Conservation (phyloP, 495 filamentous ascomycete species). For the Massariosphaeria phaeospora region DNA sequence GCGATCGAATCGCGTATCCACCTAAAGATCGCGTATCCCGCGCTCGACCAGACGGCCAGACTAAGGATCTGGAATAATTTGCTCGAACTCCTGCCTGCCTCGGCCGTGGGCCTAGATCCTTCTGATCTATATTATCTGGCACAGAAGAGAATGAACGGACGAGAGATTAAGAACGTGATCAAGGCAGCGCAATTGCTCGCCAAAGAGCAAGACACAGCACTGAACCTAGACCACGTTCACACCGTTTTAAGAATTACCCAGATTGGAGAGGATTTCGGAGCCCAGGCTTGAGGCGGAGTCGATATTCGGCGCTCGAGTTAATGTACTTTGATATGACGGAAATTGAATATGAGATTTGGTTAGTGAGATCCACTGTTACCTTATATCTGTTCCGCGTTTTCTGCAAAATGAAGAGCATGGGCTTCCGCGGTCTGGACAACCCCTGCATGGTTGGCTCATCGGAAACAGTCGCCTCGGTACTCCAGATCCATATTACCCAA, state of each 20-base stretch:
- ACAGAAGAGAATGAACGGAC: slow-evolving; percentile 49
- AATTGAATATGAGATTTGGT: slow-evolving; percentile 21
- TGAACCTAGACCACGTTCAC: slow-evolving; percentile 71
- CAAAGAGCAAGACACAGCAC: slow-evolving; percentile 57
- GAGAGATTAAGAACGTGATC: slow-evolving; percentile 61
- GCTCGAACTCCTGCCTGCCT: slow-evolving; percentile 29
- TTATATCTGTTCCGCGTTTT: slow-evolving; percentile 21
- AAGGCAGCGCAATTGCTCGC: slow-evolving; percentile 50
- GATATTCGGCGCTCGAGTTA: slow-evolving; percentile 15
- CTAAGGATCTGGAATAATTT: slow-evolving; percentile 44
- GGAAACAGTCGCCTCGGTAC: slow-evolving; percentile 7
- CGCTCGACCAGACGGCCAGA: slow-evolving; percentile 33
- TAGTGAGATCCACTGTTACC: slow-evolving; percentile 20
- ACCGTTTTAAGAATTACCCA: slow-evolving; percentile 32
- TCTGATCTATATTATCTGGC: slow-evolving; percentile 43
- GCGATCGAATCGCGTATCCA: slow-evolving; percentile 42
- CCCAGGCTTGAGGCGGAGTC: slow-evolving; percentile 21
- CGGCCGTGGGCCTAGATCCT: slow-evolving; percentile 35
- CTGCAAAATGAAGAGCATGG: slow-evolving; percentile 2
- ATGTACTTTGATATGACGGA: slow-evolving; percentile 31
- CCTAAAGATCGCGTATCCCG: slow-evolving; percentile 39
- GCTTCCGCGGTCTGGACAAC: slow-evolving; percentile 13
- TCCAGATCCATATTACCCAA: slow-evolving; percentile 22
- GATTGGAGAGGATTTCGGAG: slow-evolving; percentile 16
- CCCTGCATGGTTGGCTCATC: slow-evolving; percentile 19